Evolutionary conservation across 2,329 filamentous ascomycete species (phyloP), one percentile per base, ranked within the genome.

Genomic region (Calonectria pseudoreteaudii): DNA sequence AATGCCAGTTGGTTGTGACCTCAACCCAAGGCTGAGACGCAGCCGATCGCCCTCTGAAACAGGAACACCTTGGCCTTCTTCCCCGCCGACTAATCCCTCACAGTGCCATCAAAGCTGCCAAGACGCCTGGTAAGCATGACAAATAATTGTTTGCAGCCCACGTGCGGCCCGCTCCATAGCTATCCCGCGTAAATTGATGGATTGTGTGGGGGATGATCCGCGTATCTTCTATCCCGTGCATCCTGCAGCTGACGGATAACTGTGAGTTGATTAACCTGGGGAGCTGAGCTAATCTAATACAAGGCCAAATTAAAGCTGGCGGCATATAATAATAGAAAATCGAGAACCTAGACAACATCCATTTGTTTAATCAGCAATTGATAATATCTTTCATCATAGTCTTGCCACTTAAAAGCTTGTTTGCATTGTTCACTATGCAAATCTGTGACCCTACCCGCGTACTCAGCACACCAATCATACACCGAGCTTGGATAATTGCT

Each of bases 11-110:
- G 75, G 74, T 71, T 75, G 71, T 69, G 70, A 64, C 71, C 44
- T 50, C 52, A 72, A 68, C 67, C 34, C 49, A 64, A 74, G 75
- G 65, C 68, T 80, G 78, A 80, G 76, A 80, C 78, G 69, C 64
- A 53, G 56, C 71, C 70, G 68, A 73, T 74, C 71, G 62, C 36
- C 23, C 30, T 66, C 73, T 81, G 79, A 81, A 81, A 81, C 80
- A 78, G 70, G 62, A 49, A 74, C 70, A 64, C 50, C 70, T 70
- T 73, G 68, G 70, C 67, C 53, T 30, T 38, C 34, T 47, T 28
- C 70, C 16, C 70, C 14, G 31, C 16, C 38, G 28, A 23, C 18
- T 44, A 49, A 71, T 28, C 30, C 38, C 34, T 65, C 68, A 52
- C 41, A 5, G 34, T 49, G 50, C 47, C 36, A 20, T 41, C 7